Evolutionary conservation across 1,284 basidiomycete species (phyloP), one percentile per base, ranked within the genome.

Genomic region (Ganoderma multipileum): DNA sequence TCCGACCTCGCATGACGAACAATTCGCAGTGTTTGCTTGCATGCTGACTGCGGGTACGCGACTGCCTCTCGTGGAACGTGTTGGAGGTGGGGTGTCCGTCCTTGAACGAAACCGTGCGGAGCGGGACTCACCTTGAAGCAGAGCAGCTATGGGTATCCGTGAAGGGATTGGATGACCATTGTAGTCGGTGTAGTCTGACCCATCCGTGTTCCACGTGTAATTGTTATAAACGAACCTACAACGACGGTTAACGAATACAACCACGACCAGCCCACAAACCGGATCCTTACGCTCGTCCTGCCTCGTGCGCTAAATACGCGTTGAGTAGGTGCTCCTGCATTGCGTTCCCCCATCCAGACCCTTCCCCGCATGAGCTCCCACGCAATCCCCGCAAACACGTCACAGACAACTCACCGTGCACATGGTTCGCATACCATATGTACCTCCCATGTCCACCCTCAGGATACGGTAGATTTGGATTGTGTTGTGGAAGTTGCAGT

Each of bases 151-250:
- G 0, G 91, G 90, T 42, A 91, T 85, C 0, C 82, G 80, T 0
- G 86, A 81, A 1, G 89, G 87, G 83, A 80, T 61, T 83, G 83
- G 7, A 78, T 76, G 70, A 81, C 83, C 20, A 83, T 87, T 71
- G 63, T 70, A 78, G 14, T 71, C 67, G 2, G 76, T 68, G 58
- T 75, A 79, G 20, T 70, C 66, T 2, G 65, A 62, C 9, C 66
- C 63, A 50, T 75, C 68, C 44, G 57, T 60, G 39, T 76, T 76
- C 89, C 89, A 91, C 18, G 84, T 84, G 70, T 90, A 91, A 72
- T 91, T 89, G 63, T 89, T 85, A 64, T 91, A 90, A 0, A 91
- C 89, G 68, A 85, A 90, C 20, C 79, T 76, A 36, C 28, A 2
- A 20, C 2, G 2, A 9, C 30, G 26, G 54, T 64, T 18, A 57